Conservation (phyloP, 208 protist species). For the Leptomonas pyrrhocoris region DNA sequence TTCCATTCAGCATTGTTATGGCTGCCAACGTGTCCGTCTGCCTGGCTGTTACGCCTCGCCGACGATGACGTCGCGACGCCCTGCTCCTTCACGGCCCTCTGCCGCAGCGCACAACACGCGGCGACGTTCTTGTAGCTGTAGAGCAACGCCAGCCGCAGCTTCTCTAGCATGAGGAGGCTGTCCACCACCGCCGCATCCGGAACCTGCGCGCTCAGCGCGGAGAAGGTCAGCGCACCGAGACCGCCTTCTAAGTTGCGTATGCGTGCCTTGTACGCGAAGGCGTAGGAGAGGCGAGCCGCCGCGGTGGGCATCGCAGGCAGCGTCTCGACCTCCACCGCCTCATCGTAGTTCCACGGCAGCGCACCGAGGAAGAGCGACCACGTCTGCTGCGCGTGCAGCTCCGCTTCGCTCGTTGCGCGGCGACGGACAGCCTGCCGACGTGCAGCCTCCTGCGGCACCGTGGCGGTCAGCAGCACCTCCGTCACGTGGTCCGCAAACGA, state of each 20-base stretch:
- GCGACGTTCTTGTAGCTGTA: constrained; percentile 25
- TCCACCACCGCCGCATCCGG: constrained; percentile 55
- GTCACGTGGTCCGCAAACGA: constrained; percentile 42
- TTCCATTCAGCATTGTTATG: constrained; percentile 1
- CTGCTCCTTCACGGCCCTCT: constrained; percentile 3
- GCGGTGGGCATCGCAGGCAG: constrained; percentile 17
- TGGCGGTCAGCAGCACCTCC: constrained; percentile 27
- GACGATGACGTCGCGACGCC: constrained; percentile 4
- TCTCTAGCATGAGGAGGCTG: constrained; percentile 49
- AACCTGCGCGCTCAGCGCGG: constrained; percentile 42
- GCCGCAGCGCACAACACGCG: constrained; percentile 28
- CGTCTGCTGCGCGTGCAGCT: constrained; percentile 20
- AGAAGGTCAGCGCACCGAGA: constrained; percentile 51
- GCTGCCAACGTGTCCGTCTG: background rate
- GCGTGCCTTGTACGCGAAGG: constrained; percentile 43
- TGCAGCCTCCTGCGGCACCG: constrained; percentile 24
- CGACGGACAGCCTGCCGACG: constrained; percentile 7
- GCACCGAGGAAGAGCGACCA: constrained; percentile 49
- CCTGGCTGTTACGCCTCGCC: background rate
- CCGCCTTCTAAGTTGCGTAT: constrained; percentile 51
- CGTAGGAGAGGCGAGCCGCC: constrained; percentile 47
- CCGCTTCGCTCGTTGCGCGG: background rate
- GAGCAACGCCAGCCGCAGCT: constrained; percentile 46
- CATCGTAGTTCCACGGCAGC: constrained; percentile 48
- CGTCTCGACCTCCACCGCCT: constrained; percentile 17